Evolutionary conservation across 306 rosid genomes (phyloP).

Genomic region (Dicorynia guianensis): DNA sequence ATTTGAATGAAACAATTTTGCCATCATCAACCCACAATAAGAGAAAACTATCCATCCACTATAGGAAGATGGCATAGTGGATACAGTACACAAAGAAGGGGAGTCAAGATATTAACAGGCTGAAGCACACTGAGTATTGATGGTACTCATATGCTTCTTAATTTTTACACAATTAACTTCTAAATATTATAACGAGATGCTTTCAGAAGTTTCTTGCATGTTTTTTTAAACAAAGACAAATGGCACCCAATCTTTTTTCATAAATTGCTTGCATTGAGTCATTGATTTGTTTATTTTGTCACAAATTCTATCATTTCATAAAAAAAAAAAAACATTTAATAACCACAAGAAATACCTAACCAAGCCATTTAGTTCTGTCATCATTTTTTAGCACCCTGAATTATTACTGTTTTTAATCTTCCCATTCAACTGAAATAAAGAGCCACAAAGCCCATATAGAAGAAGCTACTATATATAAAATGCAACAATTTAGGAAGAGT

Average conservation of each 20-base stretch:
- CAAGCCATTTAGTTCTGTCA: background rate
- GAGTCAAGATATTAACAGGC: background rate
- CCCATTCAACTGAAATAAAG: slow-evolving; percentile 14
- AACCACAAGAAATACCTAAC: too few relatives aligned
- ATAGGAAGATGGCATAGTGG: slow-evolving; percentile 8
- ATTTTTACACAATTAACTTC: too few relatives aligned
- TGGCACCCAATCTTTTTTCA: too few relatives aligned
- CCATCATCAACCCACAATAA: slow-evolving; percentile 15
- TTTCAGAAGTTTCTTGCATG: too few relatives aligned
- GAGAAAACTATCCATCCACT: background rate
- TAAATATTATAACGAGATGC: too few relatives aligned
- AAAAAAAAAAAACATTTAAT: too few relatives aligned
- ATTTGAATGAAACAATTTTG: slow-evolving; percentile 17
- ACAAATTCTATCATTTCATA: too few relatives aligned
- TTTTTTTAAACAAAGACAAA: too few relatives aligned
- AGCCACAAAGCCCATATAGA: background rate
- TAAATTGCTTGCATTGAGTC: too few relatives aligned
- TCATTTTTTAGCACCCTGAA: slow-evolving; percentile 10
- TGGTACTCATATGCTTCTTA: too few relatives aligned
- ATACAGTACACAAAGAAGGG: slow-evolving; percentile 26
- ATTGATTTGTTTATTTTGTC: too few relatives aligned
- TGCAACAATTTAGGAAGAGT: background rate
- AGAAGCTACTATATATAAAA: background rate
- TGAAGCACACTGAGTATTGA: slow-evolving; percentile 17
- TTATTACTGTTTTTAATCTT: background rate